Percentiles rank a stretch among this genome's conserved stretches.
phyloP scores from a whole-genome alignment of 768 basidiomycete species.

The Agrocybe praecox region DNA sequence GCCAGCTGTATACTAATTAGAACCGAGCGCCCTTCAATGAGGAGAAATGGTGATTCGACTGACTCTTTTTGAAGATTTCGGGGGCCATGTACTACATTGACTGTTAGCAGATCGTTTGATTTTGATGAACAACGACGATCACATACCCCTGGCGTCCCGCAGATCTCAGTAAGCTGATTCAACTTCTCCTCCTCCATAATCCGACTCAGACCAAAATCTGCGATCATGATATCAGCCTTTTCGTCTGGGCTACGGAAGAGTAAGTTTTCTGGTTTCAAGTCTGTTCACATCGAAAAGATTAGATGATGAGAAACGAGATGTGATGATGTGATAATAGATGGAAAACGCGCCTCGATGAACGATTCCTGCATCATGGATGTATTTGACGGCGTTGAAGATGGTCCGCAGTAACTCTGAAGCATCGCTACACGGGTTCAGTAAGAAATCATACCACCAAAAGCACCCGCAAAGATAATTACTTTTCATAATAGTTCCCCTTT shows the following conservation, averaged over 20 bases:
- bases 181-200: constrained; percentile 92
- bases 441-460: background rate
- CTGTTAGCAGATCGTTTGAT: constrained; percentile 7
- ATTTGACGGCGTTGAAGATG: constrained; percentile 84
- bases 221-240: constrained; percentile 94
- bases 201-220: constrained; percentile 93
- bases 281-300: constrained; percentile 36
- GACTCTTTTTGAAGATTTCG: constrained; percentile 92
- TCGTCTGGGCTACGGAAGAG: constrained; percentile 89
- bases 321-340: background rate
- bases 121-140: background rate
- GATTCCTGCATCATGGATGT: constrained; percentile 90
- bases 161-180: constrained; percentile 89
- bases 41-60: constrained; percentile 25
- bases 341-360: constrained; percentile 77
- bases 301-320: background rate
- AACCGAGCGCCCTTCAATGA: background rate
- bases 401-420: constrained; percentile 88
- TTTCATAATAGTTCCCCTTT: constrained; percentile 95
- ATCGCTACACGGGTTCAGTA: constrained; percentile 53
- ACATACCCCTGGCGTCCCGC: constrained; percentile 84
- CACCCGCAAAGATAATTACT: constrained; percentile 45
- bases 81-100: constrained; percentile 85
- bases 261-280: constrained; percentile 97
- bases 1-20: constrained; percentile 53